Evolutionary conservation across 140 eudicot genomes (phyloP).

Genomic region (Bidens hawaiensis): DNA sequence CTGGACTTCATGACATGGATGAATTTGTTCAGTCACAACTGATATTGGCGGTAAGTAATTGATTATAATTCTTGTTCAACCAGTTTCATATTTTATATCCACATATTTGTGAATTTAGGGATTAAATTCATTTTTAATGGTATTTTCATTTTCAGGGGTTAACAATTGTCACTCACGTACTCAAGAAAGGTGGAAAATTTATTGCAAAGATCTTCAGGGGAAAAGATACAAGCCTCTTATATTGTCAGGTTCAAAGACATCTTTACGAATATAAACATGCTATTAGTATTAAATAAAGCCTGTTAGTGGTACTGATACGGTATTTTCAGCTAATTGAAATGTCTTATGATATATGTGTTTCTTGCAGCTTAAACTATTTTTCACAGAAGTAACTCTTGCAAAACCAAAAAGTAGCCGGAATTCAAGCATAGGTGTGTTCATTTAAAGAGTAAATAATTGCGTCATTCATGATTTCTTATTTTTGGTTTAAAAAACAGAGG

Average conservation of each 20-base stretch:
- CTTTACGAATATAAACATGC: not conserved
- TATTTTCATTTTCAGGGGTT: conserved; percentile 61
- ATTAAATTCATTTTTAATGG: not conserved
- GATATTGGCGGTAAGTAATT: conserved; percentile 71
- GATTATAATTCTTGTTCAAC: not conserved
- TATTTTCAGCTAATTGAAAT: not conserved
- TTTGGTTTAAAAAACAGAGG: conserved; percentile 55
- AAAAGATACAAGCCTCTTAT: conserved; percentile 94
- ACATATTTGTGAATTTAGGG: conserved; percentile 3
- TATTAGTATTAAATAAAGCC: not conserved
- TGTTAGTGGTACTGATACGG: not conserved
- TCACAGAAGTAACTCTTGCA: conserved; percentile 93
- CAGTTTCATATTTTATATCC: not conserved
- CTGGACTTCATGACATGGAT: conserved; percentile 99
- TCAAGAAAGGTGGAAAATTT: conserved; percentile 85
- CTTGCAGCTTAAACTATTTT: conserved; percentile 83
- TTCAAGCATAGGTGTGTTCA: conserved; percentile 90
- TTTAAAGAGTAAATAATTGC: too few relatives aligned
- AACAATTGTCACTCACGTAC: conserved; percentile 94
- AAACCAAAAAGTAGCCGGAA: conserved; percentile 99
- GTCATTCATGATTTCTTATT: not conserved
- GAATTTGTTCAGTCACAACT: conserved; percentile 98
- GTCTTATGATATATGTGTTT: conserved; percentile 9
- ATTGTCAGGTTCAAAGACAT: conserved; percentile 68
- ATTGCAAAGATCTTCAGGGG: conserved; percentile 98